Evolutionary conservation across 345 rosid genomes (phyloP), one percentile per base, ranked within the genome.

Genomic region (Acer yangbiense): DNA sequence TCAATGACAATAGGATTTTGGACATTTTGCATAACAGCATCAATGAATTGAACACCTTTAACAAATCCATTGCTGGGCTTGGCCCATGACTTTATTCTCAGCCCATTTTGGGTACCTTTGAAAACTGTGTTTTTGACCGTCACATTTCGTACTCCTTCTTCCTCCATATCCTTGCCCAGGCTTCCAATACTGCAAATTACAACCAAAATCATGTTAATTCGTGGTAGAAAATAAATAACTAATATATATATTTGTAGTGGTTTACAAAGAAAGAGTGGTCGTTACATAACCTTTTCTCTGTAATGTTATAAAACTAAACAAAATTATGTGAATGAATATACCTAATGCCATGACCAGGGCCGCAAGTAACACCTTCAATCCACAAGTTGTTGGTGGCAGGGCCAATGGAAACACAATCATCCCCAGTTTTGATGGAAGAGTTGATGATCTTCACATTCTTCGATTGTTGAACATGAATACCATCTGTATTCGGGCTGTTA

Each of bases 81-180:
- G 3, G 90, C 92, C 94, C 96, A 92, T 12, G 92, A 87, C 61
- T 90, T 90, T 55, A 92, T 89, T 65, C 92, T 83, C 16, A 92
- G 1, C 2, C 96, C 96, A 78, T 87, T 92, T 71, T 79, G 79
- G 1, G 94, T 82, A 32, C 78, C 76, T 20, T 54, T 14, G 20
- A 92, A 91, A n/a, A 68, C 66, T 9, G 88, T 79, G 3, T 62
- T 84, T 23, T 62, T 83, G 2, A 86, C 89, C 0, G 90, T 87
- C 60, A 90, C 87, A 50, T 90, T 88, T 78, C 63, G 78, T 7
- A 92, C 94, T 1, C 97, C 97, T 18, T 80, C 64, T 69, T 89
- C 91, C 1, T 86, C 65, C 66, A 11, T 2, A 0, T 76, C 81
- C 79, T 83, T 88, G 0, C 71, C 97, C 65, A 89, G 72, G 75